Evolutionary conservation across 305 asterid species (phyloP), one percentile per base, ranked within the genome.

Genomic region (Plantago coronopus): DNA sequence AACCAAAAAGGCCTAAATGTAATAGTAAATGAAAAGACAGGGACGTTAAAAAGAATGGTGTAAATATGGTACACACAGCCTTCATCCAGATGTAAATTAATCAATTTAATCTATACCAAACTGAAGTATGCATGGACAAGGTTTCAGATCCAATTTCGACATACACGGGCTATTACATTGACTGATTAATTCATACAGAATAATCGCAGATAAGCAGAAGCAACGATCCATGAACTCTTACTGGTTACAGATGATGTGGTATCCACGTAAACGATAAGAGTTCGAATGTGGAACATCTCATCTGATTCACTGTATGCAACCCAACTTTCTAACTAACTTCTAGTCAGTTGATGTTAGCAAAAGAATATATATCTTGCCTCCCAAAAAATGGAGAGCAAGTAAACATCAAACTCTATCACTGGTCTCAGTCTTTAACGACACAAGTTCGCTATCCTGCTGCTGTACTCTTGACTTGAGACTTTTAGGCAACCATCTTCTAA

Each of bases 391-490:
- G 27, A 29, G 57, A 46, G 66, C 49, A 42, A 60, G 48, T 57
- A 37, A 57, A 53, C 57, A 22, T 64, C 40, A 49, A 25, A 57
- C 51, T 63, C 65, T 72, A 76, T 59, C 67, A 83, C 68, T 68
- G 79, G 48, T 79, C 86, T 75, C 79, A 17, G 64, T 55, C 71
- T 74, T 86, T 73, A 91, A 60, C 1, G 85, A 66, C 25, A 84
- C 81, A 29, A 88, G 78, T 76, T 91, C 98, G 51, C 94, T 83
- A 61, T 86, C 98, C 63, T 74, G 89, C 63, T 80, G 93, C 63
- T 86, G 95, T 18, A 81, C 82, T 73, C 91, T 79, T 45, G 86
- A 54, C 84, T 69, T 84, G 73, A 77, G 65, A 71, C 74, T 79
- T 80, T 84, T 84, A 0, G 96, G 98, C 17, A 81, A 70, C 86